phyloP scores from a whole-genome alignment of 2,329 filamentous ascomycete species.

The Arthrobotrys sphaeroides region DNA sequence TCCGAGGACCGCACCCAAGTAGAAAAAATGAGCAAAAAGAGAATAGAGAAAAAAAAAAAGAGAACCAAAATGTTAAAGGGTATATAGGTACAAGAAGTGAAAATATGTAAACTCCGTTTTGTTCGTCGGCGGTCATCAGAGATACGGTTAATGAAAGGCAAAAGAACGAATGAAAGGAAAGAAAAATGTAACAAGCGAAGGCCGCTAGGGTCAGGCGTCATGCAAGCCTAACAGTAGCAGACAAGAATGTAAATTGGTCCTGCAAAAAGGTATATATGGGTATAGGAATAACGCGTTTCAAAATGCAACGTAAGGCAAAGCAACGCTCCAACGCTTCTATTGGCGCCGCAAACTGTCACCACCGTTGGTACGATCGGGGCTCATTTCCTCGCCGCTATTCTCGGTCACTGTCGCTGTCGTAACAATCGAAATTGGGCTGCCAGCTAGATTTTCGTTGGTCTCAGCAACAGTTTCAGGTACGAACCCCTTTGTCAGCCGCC shows the following conservation, averaged over 20 bases:
- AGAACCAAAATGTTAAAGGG: background rate
- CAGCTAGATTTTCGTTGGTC: slow-evolving; percentile 15
- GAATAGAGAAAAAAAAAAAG: background rate
- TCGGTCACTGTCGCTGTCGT: slow-evolving; percentile 28
- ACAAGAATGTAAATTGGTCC: background rate
- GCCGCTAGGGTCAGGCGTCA: too few relatives aligned
- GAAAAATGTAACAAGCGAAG: background rate
- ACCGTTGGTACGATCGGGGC: background rate
- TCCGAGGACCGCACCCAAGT: background rate
- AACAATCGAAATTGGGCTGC: slow-evolving; percentile 36
- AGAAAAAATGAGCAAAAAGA: slow-evolving; percentile 20
- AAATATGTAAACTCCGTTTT: slow-evolving; percentile 23
- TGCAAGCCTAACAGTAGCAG: background rate
- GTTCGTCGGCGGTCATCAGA: slow-evolving; percentile 43
- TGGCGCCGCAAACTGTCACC: background rate
- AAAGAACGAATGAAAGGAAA: background rate
- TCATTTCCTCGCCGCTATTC: slow-evolving; percentile 21
- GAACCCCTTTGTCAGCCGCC: slow-evolving; percentile 17
- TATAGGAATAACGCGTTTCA: background rate
- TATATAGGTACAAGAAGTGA: slow-evolving; percentile 50
- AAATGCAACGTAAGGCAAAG: slow-evolving; percentile 2
- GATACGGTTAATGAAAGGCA: background rate
- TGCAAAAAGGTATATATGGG: background rate
- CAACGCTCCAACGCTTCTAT: background rate
- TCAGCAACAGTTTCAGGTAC: slow-evolving; percentile 50